phyloP scores from a whole-genome alignment of 257 asterid species.

The Ehretia macrophylla region DNA sequence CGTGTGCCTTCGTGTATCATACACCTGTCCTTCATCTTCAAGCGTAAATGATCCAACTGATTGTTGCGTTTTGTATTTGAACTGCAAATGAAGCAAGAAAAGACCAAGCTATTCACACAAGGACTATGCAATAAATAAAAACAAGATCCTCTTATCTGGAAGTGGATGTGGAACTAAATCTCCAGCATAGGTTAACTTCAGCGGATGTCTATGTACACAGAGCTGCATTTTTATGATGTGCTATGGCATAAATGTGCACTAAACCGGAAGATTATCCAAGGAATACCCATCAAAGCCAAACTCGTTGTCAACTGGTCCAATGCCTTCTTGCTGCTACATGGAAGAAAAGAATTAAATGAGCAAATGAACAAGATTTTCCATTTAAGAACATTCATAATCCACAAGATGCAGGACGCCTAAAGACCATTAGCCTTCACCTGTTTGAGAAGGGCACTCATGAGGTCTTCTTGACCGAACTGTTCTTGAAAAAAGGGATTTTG shows the following conservation, averaged over 20 bases:
- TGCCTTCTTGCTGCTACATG: slow-evolving; percentile 52
- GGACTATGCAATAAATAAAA: slow-evolving; percentile 15
- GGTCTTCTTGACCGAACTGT: slow-evolving; percentile 72
- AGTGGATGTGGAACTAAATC: slow-evolving; percentile 16
- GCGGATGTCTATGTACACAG: slow-evolving; percentile 42
- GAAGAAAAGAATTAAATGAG: neutral
- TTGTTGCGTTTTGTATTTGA: neutral
- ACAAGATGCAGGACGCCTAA: neutral
- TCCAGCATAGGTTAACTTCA: slow-evolving; percentile 15
- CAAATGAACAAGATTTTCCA: neutral
- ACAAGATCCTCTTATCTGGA: slow-evolving; percentile 17
- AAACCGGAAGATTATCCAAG: slow-evolving; percentile 70
- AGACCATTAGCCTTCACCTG: slow-evolving; percentile 39
- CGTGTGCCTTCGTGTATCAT: slow-evolving; percentile 43
- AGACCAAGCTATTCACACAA: slow-evolving; percentile 20
- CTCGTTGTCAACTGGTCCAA: slow-evolving; percentile 56
- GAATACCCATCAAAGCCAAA: slow-evolving; percentile 68
- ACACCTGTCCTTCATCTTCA: slow-evolving; percentile 34
- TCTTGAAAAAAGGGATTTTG: slow-evolving; percentile 33
- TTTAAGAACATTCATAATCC: neutral
- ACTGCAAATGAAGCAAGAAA: slow-evolving; percentile 17
- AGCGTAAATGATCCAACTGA: slow-evolving; percentile 9
- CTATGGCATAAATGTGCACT: slow-evolving; percentile 3
- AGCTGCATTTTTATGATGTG: slow-evolving; percentile 2
- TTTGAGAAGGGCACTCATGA: slow-evolving; percentile 65